Base-by-base conservation (phyloP, 1,284 basidiomycete genomes). In the Pyrrhoderma noxium region DNA sequence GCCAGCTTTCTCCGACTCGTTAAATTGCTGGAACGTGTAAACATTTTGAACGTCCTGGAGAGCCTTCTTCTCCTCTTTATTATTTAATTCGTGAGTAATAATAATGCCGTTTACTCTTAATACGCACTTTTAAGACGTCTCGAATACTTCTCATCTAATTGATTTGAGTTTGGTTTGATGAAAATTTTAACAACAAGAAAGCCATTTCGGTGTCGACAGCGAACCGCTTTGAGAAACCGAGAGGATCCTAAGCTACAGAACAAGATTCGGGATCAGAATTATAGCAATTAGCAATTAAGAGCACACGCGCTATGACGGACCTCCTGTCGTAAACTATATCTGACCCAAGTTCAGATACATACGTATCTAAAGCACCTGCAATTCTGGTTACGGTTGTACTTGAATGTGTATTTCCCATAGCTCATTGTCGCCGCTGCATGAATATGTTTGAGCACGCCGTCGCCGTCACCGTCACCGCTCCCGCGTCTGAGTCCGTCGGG, bases 1-100 rank as follows among this genome's bases (percentile, higher is more conserved):
- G 0, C 92, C 96, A 7, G 94, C 95, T 64, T 89, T 92, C 57
- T 98, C 95, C 0, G 94, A 97, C 69, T 99, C 96, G 13, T 93
- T 79, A 55, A 95, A 93, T 0, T 83, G 76, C 59, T 95, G 91
- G 62, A 95, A 96, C 39, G 84, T 85, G 64, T 95, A 89, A 8
- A 95, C 80, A 65, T 96, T 96, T 1, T 86, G 77, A 34, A 98
- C 82, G 62, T 93, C 90, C 3, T 76, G 70, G 5, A 99, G 72
- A 0, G 85, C 78, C 57, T 97, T 93, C 56, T 91, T 77, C 61
- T 97, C 92, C 52, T 80, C 90, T 90, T 56, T 11, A 45, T 13
- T 41, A 41, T 34, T 21, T 49, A 38, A 45, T 42, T 22, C 21
- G 19, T 37, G 8, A 40, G 38, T 7, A 40, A 5, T 40, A 14